These are phyloP conservation scores for Huntiella moniliformis DNA, from an alignment of 2,329 filamentous ascomycete genomes.

Conservation along the genomic window DNA sequence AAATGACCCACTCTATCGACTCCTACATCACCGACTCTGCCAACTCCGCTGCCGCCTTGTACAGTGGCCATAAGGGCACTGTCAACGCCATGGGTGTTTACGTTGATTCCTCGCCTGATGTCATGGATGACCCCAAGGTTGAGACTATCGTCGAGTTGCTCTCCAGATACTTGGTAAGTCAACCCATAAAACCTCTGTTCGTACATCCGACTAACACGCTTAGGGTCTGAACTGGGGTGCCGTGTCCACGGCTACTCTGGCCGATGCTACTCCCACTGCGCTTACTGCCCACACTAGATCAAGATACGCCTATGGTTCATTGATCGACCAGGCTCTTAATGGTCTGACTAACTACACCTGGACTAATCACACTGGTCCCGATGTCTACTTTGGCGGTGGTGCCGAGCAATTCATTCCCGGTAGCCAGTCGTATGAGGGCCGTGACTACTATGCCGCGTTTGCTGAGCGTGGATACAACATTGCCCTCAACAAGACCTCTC, in stretches of 20 bases:
- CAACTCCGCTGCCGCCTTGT: slow-evolving; percentile 66
- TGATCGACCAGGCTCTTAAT: slow-evolving; percentile 60
- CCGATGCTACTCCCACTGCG: slow-evolving; percentile 67
- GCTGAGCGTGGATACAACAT: slow-evolving; percentile 53
- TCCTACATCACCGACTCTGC: slow-evolving; percentile 74
- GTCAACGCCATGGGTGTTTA: slow-evolving; percentile 69
- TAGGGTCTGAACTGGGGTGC: slow-evolving; percentile 39
- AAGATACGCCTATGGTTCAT: slow-evolving; percentile 47
- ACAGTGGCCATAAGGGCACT: slow-evolving; percentile 66
- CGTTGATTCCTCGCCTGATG: slow-evolving; percentile 52
- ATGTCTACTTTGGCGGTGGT: slow-evolving; percentile 68
- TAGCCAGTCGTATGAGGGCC: slow-evolving; percentile 43
- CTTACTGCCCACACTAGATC: slow-evolving; percentile 54
- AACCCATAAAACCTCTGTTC: slow-evolving; percentile 20
- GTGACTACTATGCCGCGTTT: slow-evolving; percentile 67
- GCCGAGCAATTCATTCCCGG: slow-evolving; percentile 62
- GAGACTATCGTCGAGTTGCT: slow-evolving; percentile 69
- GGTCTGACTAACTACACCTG: slow-evolving; percentile 66
- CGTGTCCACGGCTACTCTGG: slow-evolving; percentile 64
- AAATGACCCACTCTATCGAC: slow-evolving; percentile 78
- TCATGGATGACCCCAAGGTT: slow-evolving; percentile 70
- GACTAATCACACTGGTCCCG: slow-evolving; percentile 54
- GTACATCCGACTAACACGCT: background rate
- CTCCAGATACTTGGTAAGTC: slow-evolving; percentile 44
- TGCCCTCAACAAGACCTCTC: slow-evolving; percentile 54